These are phyloP conservation scores for Monilinia polystroma DNA, from an alignment of 2,329 filamentous ascomycete species.

Conservation along the genomic window DNA sequence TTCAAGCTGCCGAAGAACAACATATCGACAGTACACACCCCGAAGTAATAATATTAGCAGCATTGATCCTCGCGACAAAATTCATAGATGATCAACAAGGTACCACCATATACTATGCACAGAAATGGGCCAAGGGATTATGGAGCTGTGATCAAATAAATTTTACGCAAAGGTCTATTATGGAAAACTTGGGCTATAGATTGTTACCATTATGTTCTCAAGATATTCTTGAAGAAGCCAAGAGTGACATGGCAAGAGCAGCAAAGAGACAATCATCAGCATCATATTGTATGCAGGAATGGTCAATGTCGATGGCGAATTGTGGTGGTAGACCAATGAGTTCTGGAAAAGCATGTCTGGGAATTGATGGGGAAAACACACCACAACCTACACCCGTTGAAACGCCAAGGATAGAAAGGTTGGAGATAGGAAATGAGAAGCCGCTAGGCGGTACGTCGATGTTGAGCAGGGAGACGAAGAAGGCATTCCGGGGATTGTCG, in stretches of 20 bases:
- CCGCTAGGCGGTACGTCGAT: constrained; percentile 10
- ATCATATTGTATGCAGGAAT: constrained; percentile 21
- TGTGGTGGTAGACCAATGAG: not conserved
- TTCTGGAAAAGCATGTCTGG: constrained; percentile 17
- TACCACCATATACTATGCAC: constrained; percentile 53
- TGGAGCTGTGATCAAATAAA: constrained; percentile 65
- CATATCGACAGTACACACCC: constrained; percentile 62
- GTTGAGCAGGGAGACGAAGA: constrained; percentile 11
- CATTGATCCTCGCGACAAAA: constrained; percentile 64
- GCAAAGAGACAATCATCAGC: constrained; percentile 32
- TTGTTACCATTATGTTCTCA: constrained; percentile 60
- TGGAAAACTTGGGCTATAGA: constrained; percentile 63
- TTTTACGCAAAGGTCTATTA: constrained; percentile 61
- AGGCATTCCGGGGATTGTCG: constrained; percentile 7
- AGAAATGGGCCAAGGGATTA: constrained; percentile 52
- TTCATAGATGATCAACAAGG: constrained; percentile 61
- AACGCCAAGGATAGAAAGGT: constrained; percentile 6
- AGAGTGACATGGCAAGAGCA: constrained; percentile 64
- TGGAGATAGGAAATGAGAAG: not conserved
- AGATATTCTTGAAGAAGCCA: constrained; percentile 56
- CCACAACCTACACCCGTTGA: constrained; percentile 19
- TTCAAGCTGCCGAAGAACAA: constrained; percentile 35
- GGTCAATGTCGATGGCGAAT: constrained; percentile 8
- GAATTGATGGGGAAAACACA: constrained; percentile 15
- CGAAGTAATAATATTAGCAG: constrained; percentile 62